phyloP scores from a whole-genome alignment of 2,329 filamentous ascomycete genomes.

The Phoma herbarum region DNA sequence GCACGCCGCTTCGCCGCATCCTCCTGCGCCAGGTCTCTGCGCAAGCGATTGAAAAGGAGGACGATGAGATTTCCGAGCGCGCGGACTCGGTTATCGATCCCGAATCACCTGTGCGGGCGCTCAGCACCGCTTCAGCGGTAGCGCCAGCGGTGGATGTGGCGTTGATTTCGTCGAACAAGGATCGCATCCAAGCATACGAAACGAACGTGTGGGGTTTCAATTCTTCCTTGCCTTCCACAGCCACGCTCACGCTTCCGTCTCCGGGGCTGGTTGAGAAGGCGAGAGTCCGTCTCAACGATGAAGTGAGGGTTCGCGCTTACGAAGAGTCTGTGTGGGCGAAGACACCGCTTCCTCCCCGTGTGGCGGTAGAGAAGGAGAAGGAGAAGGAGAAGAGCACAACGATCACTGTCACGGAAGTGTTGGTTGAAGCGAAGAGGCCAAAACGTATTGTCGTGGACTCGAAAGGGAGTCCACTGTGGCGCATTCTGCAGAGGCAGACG shows the following conservation, averaged over 20 bases:
- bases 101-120: neutral
- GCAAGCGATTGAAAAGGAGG: neutral
- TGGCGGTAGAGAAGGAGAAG: neutral
- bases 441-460: constrained; percentile 3
- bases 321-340: constrained; percentile 10
- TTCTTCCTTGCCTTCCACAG: too few relatives aligned
- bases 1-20: constrained; percentile 16
- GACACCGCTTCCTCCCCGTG: too few relatives aligned
- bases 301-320: neutral
- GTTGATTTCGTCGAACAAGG: neutral
- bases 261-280: too few relatives aligned
- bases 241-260: too few relatives aligned
- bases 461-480: constrained; percentile 12
- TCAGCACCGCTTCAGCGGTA: too few relatives aligned
- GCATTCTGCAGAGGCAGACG: constrained; percentile 13
- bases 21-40: constrained; percentile 4
- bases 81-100: constrained; percentile 14
- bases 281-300: neutral
- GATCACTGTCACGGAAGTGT: neutral
- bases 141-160: too few relatives aligned
- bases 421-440: neutral
- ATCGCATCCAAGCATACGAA: neutral
- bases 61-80: neutral
- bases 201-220: neutral
- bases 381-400: neutral